Percentiles rank a stretch among this genome's conserved stretches.
These are phyloP conservation scores for Aulographum hederae DNA, from an alignment of 2,329 filamentous ascomycete genomes.

Conservation along the genomic window DNA sequence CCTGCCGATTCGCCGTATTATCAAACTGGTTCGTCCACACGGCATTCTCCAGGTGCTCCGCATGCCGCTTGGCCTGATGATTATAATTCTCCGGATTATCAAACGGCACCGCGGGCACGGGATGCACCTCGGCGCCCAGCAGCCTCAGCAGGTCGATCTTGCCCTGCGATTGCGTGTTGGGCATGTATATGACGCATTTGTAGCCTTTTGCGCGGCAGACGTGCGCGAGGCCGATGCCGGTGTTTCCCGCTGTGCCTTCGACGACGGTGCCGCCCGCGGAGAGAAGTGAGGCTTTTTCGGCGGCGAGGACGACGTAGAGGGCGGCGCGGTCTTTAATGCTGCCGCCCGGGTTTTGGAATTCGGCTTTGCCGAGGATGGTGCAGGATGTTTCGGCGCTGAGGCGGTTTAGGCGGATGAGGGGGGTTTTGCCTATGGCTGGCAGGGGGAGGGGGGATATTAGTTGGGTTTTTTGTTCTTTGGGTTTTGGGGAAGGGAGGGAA, in stretches of 20 bases:
- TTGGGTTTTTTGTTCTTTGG: conserved; percentile 1
- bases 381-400: conserved; percentile 85
- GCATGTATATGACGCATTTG: conserved; percentile 97
- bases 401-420: conserved; percentile 73
- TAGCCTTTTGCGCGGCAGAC: conserved; percentile 88
- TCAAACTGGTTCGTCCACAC: conserved; percentile 99
- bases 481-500: no score
- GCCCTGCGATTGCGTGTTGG: conserved; percentile 92
- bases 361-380: conserved; percentile 87
- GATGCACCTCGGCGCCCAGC: conserved; percentile 86
- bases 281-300: conserved; percentile 72
- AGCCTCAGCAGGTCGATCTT: conserved; percentile 88
- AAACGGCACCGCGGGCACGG: conserved; percentile 87
- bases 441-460: conserved; percentile 6
- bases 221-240: conserved; percentile 91
- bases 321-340: conserved; percentile 93
- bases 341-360: conserved; percentile 97
- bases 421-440: conserved; percentile 89
- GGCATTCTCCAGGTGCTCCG: conserved; percentile 68
- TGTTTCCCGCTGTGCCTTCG: conserved; percentile 94
- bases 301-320: conserved; percentile 82
- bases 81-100: conserved; percentile 97
- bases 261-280: conserved; percentile 81
- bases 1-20: conserved; percentile 81
- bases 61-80: conserved; percentile 81